These are phyloP conservation scores for Escovopsis sp. DNA, from an alignment of 2,329 filamentous ascomycete species.

Conservation along the genomic window DNA sequence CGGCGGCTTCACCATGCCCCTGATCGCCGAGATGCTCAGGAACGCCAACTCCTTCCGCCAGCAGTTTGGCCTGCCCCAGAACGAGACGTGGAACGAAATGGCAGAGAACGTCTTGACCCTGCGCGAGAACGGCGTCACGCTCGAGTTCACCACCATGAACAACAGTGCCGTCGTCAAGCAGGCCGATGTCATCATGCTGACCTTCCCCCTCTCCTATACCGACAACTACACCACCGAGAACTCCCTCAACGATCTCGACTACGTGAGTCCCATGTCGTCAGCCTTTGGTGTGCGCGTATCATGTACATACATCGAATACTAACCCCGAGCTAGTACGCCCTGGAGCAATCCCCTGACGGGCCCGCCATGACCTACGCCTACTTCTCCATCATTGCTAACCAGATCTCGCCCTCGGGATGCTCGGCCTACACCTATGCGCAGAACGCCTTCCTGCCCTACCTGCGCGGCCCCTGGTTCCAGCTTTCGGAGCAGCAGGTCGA, in stretches of 20 bases:
- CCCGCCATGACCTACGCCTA: constrained; percentile 63
- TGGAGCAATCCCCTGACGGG: constrained; percentile 34
- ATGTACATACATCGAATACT: constrained; percentile 31
- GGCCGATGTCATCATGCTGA: constrained; percentile 52
- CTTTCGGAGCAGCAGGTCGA: constrained; percentile 56
- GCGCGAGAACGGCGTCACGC: constrained; percentile 30
- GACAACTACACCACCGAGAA: constrained; percentile 14
- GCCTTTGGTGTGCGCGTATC: constrained; percentile 26
- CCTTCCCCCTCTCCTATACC: constrained; percentile 48
- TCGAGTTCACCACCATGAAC: constrained; percentile 54
- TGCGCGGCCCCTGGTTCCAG: constrained; percentile 53
- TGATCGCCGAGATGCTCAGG: constrained; percentile 40
- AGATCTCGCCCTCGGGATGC: constrained; percentile 52
- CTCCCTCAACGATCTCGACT: constrained; percentile 10
- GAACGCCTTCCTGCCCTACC: constrained; percentile 47
- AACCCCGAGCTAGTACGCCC: constrained; percentile 13
- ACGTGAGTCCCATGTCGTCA: constrained; percentile 6
- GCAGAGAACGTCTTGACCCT: constrained; percentile 9
- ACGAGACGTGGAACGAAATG: constrained; percentile 26
- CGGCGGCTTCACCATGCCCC: constrained; percentile 52
- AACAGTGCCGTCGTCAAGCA: constrained; percentile 52
- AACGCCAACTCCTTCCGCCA: constrained; percentile 43
- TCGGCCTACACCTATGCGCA: constrained; percentile 53
- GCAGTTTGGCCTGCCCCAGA: constrained; percentile 36
- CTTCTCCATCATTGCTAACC: constrained; percentile 51